Evolutionary conservation across 805 yeast genomes (phyloP).

Genomic region (Ogataea angusta): DNA sequence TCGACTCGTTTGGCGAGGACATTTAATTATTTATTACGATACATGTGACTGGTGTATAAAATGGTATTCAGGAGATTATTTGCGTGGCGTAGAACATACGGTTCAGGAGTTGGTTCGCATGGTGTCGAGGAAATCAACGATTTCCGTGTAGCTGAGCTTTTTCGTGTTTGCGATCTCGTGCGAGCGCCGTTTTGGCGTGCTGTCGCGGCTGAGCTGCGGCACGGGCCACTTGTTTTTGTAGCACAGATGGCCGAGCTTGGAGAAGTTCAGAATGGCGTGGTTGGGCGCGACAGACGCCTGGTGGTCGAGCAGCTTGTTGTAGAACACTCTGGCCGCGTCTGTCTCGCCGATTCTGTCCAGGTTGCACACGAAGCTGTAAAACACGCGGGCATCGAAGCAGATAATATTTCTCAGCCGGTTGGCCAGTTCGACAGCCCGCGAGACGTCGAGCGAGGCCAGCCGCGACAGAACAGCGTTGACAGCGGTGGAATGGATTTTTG

Average conservation of each 20-base stretch:
- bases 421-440: conserved; percentile 10
- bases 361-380: conserved; percentile 16
- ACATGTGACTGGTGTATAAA: neutral
- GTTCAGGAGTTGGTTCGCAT: too few species aligned
- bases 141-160: conserved; percentile 2
- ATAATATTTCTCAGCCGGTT: conserved; percentile 2
- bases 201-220: neutral
- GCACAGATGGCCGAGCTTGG: conserved; percentile 14
- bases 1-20: conserved; percentile 77
- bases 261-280: neutral
- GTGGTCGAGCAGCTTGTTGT: conserved; percentile 9
- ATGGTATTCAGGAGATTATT: conserved; percentile 6
- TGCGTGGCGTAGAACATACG: neutral
- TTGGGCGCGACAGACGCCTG: neutral
- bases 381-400: conserved; percentile 10
- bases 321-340: conserved; percentile 18
- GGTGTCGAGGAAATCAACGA: conserved; percentile 6
- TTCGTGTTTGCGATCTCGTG: neutral
- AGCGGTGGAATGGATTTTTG: conserved; percentile 7
- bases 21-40: conserved; percentile 36
- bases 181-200: neutral
- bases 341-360: conserved; percentile 19
- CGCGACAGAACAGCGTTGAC: conserved; percentile 10
- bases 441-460: conserved; percentile 14
- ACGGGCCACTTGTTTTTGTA: conserved; percentile 18